Evolutionary conservation across 202 grass and related monocot genomes (phyloP), one percentile per base, ranked within the genome.

Genomic region (Carex arenaria): DNA sequence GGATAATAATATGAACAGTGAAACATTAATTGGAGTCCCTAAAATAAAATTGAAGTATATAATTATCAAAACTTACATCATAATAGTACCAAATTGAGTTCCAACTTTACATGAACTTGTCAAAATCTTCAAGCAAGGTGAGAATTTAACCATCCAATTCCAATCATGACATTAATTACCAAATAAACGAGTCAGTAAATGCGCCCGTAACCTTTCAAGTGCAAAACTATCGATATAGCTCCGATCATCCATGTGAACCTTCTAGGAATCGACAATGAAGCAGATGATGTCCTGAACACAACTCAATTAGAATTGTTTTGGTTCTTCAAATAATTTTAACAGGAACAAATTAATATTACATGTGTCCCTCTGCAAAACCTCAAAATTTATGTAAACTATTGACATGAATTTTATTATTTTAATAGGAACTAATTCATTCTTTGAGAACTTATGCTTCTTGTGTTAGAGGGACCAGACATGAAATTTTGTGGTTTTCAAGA

Each of bases 231-330:
- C 59, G 63, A 69, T 40, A 55, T 51, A 60, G 20, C 70, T 23
- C 34, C 23, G 7, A 82, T 45, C 61, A 82, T 83, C 83, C 40
- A 60, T 11, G 20, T 32, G 13, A 53, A 55, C 10, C 10, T 79
- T 49, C 60, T 34, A 18, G 10, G 11, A 23, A 82, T 22, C 36
- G 54, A 36, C 32, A 43, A 13, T 10, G 87, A 52, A 62, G 83
- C 83, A 3, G 79, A 71, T 12, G 87, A 54, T 31, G 87, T n/a
- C 68, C 87, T 89, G 83, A 67, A 70, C 20, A 4, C 17, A 89
- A 38, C 20, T 73, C 43, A 53, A 52, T 52, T 52, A 73, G 28
- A 53, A 22, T 73, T 73, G 9, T 0, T 71, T 71, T 73, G 9
- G 10, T 22, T 22, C 7, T 12, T 71, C n/a, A 40, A 47, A 71